These are phyloP conservation scores for Raffaelea albimanens DNA, from an alignment of 2,329 filamentous ascomycete species.

Conservation along the genomic window DNA sequence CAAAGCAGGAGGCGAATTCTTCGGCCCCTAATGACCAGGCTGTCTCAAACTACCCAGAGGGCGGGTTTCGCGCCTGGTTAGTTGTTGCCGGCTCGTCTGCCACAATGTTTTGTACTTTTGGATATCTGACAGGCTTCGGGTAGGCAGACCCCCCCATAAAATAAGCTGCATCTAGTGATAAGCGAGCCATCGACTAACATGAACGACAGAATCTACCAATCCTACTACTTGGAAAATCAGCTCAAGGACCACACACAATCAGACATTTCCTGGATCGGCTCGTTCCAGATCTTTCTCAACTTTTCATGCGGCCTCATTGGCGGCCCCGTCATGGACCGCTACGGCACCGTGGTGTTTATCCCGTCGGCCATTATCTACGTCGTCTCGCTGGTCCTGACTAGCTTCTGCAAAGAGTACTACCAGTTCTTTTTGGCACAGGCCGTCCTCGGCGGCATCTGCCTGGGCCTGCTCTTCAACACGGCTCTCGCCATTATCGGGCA, in stretches of 20 bases:
- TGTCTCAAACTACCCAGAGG: conserved; percentile 8
- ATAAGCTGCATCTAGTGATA: background rate
- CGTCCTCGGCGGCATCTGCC: conserved; percentile 2
- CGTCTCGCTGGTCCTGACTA: conserved; percentile 31
- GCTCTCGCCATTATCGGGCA: conserved; percentile 1
- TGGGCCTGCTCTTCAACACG: conserved; percentile 1
- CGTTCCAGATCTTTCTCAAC: conserved; percentile 19
- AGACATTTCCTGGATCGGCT: conserved; percentile 21
- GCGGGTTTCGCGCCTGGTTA: conserved; percentile 20
- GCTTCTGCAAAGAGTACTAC: conserved; percentile 4
- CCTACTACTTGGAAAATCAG: conserved; percentile 17
- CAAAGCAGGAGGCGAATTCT: too few relatives aligned
- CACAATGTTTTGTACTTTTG: conserved; percentile 18
- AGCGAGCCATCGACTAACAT: background rate
- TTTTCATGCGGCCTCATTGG: conserved; percentile 18
- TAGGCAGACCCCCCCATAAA: background rate
- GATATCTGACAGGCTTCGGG: conserved; percentile 3
- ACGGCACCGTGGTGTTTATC: conserved; percentile 25
- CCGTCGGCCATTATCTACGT: conserved; percentile 43
- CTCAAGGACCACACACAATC: conserved; percentile 18
- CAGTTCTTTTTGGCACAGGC: conserved; percentile 4
- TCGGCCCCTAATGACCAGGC: too few relatives aligned
- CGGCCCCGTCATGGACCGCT: conserved; percentile 25
- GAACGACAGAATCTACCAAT: background rate
- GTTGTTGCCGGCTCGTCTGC: conserved; percentile 13